phyloP scores from a whole-genome alignment of 306 rosid species.

The Casuarina equisetifolia region DNA sequence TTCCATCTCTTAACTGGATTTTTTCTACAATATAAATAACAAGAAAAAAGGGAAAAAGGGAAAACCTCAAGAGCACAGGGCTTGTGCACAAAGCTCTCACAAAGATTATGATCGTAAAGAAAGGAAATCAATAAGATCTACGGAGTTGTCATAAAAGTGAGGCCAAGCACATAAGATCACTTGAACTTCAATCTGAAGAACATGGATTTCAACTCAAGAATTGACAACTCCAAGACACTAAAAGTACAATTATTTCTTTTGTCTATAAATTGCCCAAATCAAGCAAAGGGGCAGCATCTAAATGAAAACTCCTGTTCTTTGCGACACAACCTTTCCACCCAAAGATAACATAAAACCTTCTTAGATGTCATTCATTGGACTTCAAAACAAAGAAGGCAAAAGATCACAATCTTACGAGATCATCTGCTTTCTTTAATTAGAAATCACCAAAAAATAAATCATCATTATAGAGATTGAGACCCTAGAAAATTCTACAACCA shows the following conservation, averaged over 20 bases:
- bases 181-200: not conserved
- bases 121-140: not conserved
- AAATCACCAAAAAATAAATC: not conserved
- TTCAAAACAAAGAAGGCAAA: too few relatives aligned
- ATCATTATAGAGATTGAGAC: not conserved
- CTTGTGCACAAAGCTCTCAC: not conserved
- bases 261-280: not conserved
- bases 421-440: not conserved
- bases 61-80: not conserved
- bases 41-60: not conserved
- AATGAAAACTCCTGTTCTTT: not conserved
- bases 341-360: not conserved
- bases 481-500: not conserved
- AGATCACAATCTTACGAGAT: too few relatives aligned
- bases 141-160: not conserved
- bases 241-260: not conserved
- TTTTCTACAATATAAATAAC: too few relatives aligned
- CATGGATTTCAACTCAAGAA: not conserved
- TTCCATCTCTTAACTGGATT: not conserved
- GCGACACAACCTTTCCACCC: not conserved
- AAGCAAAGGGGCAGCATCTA: not conserved
- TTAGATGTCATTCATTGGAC: too few relatives aligned
- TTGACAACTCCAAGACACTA: not conserved
- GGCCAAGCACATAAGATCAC: not conserved
- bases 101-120: not conserved